These are phyloP conservation scores for Aspergillus ruber DNA, from an alignment of 2,329 filamentous ascomycete species.

Conservation along the genomic window DNA sequence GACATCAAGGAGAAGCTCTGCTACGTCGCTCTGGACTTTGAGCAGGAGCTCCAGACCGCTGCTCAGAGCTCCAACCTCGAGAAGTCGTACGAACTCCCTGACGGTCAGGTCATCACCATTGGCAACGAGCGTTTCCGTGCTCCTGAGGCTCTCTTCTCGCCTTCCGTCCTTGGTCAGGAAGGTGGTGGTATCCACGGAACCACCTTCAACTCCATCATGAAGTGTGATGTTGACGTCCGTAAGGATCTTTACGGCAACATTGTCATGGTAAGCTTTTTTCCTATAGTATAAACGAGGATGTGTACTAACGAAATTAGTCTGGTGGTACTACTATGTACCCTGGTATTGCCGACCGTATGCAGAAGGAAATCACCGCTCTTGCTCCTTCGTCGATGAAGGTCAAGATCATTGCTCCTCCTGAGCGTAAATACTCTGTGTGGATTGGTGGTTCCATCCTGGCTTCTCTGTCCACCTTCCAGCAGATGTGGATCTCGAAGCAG, in stretches of 20 bases:
- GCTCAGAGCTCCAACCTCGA: conserved; percentile 97
- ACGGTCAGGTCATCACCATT: conserved; percentile 99
- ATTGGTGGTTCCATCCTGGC: conserved; percentile 99
- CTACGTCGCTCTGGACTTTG: conserved; percentile 99
- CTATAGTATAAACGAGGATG: conserved; percentile 1
- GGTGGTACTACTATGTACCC: conserved; percentile 99
- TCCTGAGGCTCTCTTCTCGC: conserved; percentile 99
- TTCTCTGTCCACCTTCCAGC: conserved; percentile 99
- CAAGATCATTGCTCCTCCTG: conserved; percentile 99
- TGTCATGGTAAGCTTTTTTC: conserved; percentile 76
- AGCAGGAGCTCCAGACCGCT: conserved; percentile 99
- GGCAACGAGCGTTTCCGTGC: conserved; percentile 99
- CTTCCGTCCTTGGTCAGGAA: conserved; percentile 95
- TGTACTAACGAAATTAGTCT: conserved; percentile 56
- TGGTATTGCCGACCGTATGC: conserved; percentile 99
- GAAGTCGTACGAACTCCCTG: conserved; percentile 99
- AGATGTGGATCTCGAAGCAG: conserved; percentile 99
- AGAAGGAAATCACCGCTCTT: conserved; percentile 99
- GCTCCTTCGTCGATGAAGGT: conserved; percentile 99
- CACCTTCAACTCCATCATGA: conserved; percentile 99
- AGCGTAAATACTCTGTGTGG: conserved; percentile 99
- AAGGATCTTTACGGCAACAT: conserved; percentile 99
- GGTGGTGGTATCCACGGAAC: conserved; percentile 98
- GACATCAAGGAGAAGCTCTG: conserved; percentile 99
- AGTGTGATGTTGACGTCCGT: conserved; percentile 99